Evolutionary conservation across 192 early-diverging fungal species (phyloP), one percentile per base, ranked within the genome.

Genomic region (Podila minutissima): DNA sequence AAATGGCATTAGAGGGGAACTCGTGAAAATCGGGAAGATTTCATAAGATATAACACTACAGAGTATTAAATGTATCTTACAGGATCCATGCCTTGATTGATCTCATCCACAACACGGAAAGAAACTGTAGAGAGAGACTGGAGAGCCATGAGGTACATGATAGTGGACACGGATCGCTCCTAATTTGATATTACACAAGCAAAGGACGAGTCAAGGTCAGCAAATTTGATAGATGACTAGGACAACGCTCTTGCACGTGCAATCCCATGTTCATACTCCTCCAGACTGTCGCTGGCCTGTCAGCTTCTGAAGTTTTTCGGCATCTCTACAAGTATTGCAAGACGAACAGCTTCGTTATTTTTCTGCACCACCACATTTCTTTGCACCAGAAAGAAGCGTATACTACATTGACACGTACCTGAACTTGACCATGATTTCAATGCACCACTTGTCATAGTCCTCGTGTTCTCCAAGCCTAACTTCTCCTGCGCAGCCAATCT

Each of bases 41-140:
- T 46, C 22, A 29, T 3, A 60, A 10, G 9, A 26, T 17, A 13
- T 61, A 61, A 61, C 28, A 61, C 4, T 35, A 61, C 35, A 31
- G 29, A 61, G 0, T 5, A 31, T 3, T 17, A 60, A 24, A 31
- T 33, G 17, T 4, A 13, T 2, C 70, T 64, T 79, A 79, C 76
- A 35, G 95, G 94, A 83, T 99, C 98, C 98, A 99, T 98, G 60
- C 98, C 98, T 79, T 99, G 98, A 79, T 99, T 99, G 69, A 99
- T 99, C 84, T 99, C 98, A 86, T 99, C 98, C 15, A 99, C 98
- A 0, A 98, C 95, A 62, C 98, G 92, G 91, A 99, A 99, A 20
- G 98, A 97, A 11, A 95, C 89, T 60, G 86, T 88, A 7, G 96
- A 93, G 41, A 98, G 83, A 15, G 84, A 75, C 89, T 99, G 98